Percentiles rank a stretch among this genome's conserved stretches.
Evolutionary conservation across 331 rosid species (phyloP).

Genomic region (Acacia concinna): DNA sequence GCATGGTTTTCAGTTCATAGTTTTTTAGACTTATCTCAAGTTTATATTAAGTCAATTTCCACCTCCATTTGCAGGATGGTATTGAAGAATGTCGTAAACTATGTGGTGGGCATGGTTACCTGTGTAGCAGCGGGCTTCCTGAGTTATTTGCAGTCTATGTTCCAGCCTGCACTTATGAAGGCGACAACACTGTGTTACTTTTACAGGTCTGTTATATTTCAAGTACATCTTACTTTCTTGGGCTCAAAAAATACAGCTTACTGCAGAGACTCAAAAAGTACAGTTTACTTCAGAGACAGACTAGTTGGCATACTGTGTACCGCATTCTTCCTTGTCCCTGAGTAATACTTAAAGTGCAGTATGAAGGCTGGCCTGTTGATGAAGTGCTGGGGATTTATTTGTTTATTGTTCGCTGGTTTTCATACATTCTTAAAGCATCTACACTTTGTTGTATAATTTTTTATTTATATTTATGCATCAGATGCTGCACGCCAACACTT

Average conservation of each 20-base stretch:
- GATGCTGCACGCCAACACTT: background rate
- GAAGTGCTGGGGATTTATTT: conserved; percentile 18
- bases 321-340: background rate
- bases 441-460: conserved; percentile 1
- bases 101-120: conserved; percentile 99
- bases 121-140: conserved; percentile 96
- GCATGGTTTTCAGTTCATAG: conserved; percentile 17
- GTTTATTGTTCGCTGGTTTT: conserved; percentile 19
- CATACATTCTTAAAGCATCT: background rate
- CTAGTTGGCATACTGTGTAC: background rate
- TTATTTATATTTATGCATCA: background rate
- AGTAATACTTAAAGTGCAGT: conserved; percentile 7
- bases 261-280: background rate
- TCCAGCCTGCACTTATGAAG: conserved; percentile 98
- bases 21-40: conserved; percentile 1
- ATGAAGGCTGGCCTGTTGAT: conserved; percentile 13
- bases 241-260: background rate
- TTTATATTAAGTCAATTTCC: conserved; percentile 18
- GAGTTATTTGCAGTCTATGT: conserved; percentile 97
- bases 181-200: conserved; percentile 87
- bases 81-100: conserved; percentile 96
- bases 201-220: conserved; percentile 67
- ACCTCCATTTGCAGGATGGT: conserved; percentile 64
- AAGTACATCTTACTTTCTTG: conserved; percentile 11
- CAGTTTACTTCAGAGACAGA: background rate